Percentiles rank a stretch among this genome's conserved stretches.
Evolutionary conservation across 768 basidiomycete genomes (phyloP).

Genomic region (Hebeloma cylindrosporum): DNA sequence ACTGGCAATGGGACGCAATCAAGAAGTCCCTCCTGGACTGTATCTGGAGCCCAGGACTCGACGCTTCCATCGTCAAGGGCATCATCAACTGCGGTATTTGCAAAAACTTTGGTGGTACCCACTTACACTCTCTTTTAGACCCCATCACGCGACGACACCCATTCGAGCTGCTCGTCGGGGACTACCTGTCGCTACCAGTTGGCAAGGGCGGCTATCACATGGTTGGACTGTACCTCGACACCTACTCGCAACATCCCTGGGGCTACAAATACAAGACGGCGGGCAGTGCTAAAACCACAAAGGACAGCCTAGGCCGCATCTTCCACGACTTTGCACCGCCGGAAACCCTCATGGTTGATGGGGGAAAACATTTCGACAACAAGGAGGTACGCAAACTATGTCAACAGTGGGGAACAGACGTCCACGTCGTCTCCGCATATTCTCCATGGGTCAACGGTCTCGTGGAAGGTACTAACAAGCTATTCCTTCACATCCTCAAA

Average conservation of each 20-base stretch:
- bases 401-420: constrained; percentile 14
- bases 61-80: constrained; percentile 23
- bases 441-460: constrained; percentile 42
- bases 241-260: constrained; percentile 30
- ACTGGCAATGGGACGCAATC: constrained; percentile 34
- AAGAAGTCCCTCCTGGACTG: constrained; percentile 30
- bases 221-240: constrained; percentile 31
- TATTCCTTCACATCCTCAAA: constrained; percentile 27
- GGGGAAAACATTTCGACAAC: constrained; percentile 37
- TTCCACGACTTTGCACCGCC: constrained; percentile 20
- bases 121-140: constrained; percentile 34
- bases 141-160: constrained; percentile 37
- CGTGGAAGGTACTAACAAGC: constrained; percentile 26
- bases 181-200: constrained; percentile 34
- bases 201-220: constrained; percentile 33
- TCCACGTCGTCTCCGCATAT: constrained; percentile 30
- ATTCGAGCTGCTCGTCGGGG: constrained; percentile 36
- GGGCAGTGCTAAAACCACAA: constrained; percentile 29
- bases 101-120: constrained; percentile 31
- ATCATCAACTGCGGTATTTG: constrained; percentile 27
- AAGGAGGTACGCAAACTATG: constrained; percentile 30
- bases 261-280: constrained; percentile 26
- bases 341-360: constrained; percentile 38
- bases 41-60: constrained; percentile 27
- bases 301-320: constrained; percentile 20